Conservation (phyloP, 2,329 filamentous ascomycete species). For the Cadophora gregata region DNA sequence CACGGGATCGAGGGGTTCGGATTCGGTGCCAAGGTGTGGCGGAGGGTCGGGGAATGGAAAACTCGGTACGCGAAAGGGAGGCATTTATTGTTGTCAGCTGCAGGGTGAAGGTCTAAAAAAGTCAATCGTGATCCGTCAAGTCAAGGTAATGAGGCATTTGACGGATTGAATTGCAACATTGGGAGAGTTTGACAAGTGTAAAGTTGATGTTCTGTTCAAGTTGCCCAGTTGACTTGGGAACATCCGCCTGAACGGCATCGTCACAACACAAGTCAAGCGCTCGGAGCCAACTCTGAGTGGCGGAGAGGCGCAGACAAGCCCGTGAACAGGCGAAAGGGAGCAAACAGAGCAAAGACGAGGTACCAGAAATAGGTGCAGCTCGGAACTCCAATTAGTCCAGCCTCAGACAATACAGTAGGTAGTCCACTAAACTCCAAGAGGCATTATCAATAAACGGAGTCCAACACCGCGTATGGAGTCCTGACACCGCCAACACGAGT, state of each 20-base stretch:
- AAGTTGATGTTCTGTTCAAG: background rate
- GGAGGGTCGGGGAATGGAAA: background rate
- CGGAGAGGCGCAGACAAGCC: background rate
- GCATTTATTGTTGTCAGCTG: slow-evolving; percentile 13
- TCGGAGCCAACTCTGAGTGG: background rate
- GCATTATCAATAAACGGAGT: too few relatives aligned
- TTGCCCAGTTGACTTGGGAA: background rate
- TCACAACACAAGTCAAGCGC: background rate
- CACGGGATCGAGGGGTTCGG: slow-evolving; percentile 25
- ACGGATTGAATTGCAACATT: background rate
- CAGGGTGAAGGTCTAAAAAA: background rate
- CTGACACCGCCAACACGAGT: slow-evolving; percentile 11
- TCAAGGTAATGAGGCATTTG: background rate
- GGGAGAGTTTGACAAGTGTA: background rate
- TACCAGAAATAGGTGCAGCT: background rate
- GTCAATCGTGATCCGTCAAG: background rate
- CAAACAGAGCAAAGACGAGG: slow-evolving; percentile 5
- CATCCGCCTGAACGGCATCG: background rate
- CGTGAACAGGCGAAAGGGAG: background rate
- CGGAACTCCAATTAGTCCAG: too few relatives aligned
- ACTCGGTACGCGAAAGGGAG: background rate
- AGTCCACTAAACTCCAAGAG: background rate
- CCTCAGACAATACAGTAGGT: too few relatives aligned
- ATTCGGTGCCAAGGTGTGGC: background rate
- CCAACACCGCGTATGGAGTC: too few relatives aligned